Base-by-base conservation (phyloP, 2,329 filamentous ascomycete species). In the Colletotrichum spinosum region DNA sequence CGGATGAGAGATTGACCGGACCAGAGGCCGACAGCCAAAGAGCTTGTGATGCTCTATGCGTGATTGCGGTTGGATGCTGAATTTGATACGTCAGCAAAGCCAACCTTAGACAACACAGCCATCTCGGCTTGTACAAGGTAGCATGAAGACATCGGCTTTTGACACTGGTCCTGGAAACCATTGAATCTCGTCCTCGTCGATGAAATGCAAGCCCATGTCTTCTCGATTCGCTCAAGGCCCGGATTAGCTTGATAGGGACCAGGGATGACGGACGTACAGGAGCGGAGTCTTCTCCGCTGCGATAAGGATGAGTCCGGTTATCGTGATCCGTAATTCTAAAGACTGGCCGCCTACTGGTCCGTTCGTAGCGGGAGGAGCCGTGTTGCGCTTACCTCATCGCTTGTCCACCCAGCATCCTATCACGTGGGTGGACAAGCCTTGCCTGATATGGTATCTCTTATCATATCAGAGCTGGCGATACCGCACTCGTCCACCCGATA, bases 341-440 rank as follows among this genome's bases (percentile, higher is more conserved):
- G 42, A 39, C 46, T 25, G n/a, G 11, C 17, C n/a, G 35, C 44
- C 55, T 35, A 55, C 55, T 61, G 58, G 58, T 45, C 17, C 49
- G 10, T 8, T 3, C 2, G 8, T 6, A 35, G 13, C 44, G 44
- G 38, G 33, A 49, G 9, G 13, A 50, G 17, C 44, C 58, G 50
- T 37, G 9, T 6, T 25, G n/a, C 6, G 25, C 37, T 56, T 61
- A 55, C 48, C 37, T 56, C 48, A 56, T 55, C 12, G 6, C 7
- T 55, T 55, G 51, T 60, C 58, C 58, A 50, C 52, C n/a, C 13
- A 10, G 1, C 33, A 9, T 8, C 13, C 8, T 25, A 34, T 61
- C 58, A 61, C 52, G 58, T 55, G 51, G 52, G 52, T 61, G 58
- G 58, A 61, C 58, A 61, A 56, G 45, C 58, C 56, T 55, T 10